A percentile compares a stretch with the other conserved stretches of the same genome.
These are phyloP conservation scores for Cicer bijugum DNA, from an alignment of 306 rosid species.

Conservation along the genomic window DNA sequence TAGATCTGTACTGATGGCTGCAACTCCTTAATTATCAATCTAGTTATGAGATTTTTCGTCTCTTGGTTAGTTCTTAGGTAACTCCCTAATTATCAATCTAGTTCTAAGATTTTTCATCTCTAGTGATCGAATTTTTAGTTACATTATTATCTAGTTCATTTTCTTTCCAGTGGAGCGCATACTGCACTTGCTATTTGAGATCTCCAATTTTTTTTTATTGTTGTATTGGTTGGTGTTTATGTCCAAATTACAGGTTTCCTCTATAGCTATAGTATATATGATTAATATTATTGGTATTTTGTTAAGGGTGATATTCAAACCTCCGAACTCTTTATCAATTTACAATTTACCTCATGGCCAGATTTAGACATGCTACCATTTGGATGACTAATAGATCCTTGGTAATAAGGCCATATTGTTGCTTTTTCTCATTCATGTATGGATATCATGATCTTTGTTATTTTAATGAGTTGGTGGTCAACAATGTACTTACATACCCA, in stretches of 20 bases:
- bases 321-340: too few species aligned
- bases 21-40: constrained; percentile 58
- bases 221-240: too few species aligned
- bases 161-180: neutral
- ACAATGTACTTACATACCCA: too few species aligned
- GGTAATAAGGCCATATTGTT: constrained; percentile 49
- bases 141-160: constrained; percentile 15
- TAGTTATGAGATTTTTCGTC: constrained; percentile 39
- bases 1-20: constrained; percentile 78
- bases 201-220: too few species aligned
- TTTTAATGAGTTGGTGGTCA: constrained; percentile 9
- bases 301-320: too few species aligned
- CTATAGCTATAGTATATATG: too few species aligned
- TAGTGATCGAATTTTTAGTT: constrained; percentile 28
- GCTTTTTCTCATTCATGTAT: constrained; percentile 8
- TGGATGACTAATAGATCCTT: constrained; percentile 86
- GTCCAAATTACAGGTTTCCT: too few species aligned
- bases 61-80: too few species aligned
- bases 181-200: neutral
- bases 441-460: constrained; percentile 20
- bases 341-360: constrained; percentile 68
- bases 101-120: too few species aligned
- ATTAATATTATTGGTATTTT: too few species aligned
- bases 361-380: constrained; percentile 97
- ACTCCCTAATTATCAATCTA: too few species aligned